Percentiles rank a stretch among this genome's conserved stretches.
Evolutionary conservation across 768 basidiomycete species (phyloP).

Genomic region (Phylloporus sp.): DNA sequence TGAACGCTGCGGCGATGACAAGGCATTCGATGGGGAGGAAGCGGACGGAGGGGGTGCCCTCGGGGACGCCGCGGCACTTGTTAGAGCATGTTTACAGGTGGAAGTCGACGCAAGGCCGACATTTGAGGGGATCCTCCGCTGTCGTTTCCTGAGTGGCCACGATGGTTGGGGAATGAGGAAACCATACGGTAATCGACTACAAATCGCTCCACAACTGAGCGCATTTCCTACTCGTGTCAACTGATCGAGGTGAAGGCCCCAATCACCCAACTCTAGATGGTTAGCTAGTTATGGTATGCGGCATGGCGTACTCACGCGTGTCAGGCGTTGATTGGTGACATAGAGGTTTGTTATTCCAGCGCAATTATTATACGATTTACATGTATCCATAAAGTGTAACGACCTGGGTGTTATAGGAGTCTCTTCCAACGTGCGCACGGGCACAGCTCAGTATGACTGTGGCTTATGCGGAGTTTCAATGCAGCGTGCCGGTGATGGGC

Average conservation of each 20-base stretch:
- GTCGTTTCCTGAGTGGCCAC: slow-evolving; percentile 73
- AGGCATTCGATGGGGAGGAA: slow-evolving; percentile 72
- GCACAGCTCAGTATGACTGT: not conserved
- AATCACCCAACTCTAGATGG: not conserved
- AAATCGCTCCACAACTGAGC: slow-evolving; percentile 26
- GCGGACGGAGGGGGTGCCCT: slow-evolving; percentile 79
- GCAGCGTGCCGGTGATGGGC: slow-evolving; percentile 27
- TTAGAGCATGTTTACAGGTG: slow-evolving; percentile 81
- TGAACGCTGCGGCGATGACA: slow-evolving; percentile 74
- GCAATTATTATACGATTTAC: not conserved
- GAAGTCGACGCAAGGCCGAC: slow-evolving; percentile 75
- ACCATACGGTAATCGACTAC: slow-evolving; percentile 27
- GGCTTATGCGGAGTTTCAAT: slow-evolving; percentile 14
- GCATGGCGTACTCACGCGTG: slow-evolving; percentile 3
- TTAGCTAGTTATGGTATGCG: slow-evolving; percentile 9
- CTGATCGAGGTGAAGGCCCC: slow-evolving; percentile 13
- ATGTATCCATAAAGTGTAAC: not conserved
- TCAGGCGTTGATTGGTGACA: slow-evolving; percentile 9
- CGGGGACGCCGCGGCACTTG: slow-evolving; percentile 81
- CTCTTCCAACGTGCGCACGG: not conserved
- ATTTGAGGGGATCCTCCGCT: slow-evolving; percentile 77
- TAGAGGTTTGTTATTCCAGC: slow-evolving; percentile 3
- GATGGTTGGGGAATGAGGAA: slow-evolving; percentile 64
- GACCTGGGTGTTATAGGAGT: not conserved
- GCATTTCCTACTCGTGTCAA: slow-evolving; percentile 29